Base-by-base conservation (phyloP, 345 rosid genomes). In the Melaleuca quinquenervia region DNA sequence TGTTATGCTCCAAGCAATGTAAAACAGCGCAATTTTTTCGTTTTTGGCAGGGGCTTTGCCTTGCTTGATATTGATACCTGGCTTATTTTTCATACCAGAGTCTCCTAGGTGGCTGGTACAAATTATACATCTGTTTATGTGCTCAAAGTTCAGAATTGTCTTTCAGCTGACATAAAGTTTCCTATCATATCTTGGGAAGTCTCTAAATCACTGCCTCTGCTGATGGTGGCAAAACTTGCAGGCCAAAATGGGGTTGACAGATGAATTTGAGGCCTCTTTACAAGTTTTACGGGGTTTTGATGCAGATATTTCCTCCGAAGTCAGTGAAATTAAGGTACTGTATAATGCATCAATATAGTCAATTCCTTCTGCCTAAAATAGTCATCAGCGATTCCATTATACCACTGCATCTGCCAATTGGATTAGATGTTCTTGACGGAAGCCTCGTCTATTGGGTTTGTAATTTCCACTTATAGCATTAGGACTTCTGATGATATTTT, bases 201-300 rank as follows among this genome's bases (percentile, higher is more conserved):
- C 36, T 70, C 48, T 70, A 70, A 36, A 70, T 70, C 48, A 9
- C 80, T 32, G 48, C 80, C 80, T 70, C 36, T 70, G 80, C 80
- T 70, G 78, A 22, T 64, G 64, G 76, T 50, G 36, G 84, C 60
- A 76, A 74, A 48, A 50, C 14, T 52, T 87, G 64, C 84, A 95
- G 99, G 99, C 99, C 87, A 96, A 96, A 93, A 96, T 97, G 98
- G 99, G 99, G 22, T 93, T 93, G 89, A 92, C 91, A 29, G 99
- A 97, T 86, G 99, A 97, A 84, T 96, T 95, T 84, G 99, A 97
- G 90, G 87, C 96, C 85, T 96, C 99, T 44, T 89, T 97, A 94
- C 99, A 96, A 96, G 97, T 94, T 88, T 92, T 97, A 86, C 95
- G 99, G 83, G 99, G 99, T 21, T 97, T 96, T 86, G 98, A 95